These are phyloP conservation scores for Ustilago crameri DNA, from an alignment of 1,284 basidiomycete genomes.

Conservation along the genomic window DNA sequence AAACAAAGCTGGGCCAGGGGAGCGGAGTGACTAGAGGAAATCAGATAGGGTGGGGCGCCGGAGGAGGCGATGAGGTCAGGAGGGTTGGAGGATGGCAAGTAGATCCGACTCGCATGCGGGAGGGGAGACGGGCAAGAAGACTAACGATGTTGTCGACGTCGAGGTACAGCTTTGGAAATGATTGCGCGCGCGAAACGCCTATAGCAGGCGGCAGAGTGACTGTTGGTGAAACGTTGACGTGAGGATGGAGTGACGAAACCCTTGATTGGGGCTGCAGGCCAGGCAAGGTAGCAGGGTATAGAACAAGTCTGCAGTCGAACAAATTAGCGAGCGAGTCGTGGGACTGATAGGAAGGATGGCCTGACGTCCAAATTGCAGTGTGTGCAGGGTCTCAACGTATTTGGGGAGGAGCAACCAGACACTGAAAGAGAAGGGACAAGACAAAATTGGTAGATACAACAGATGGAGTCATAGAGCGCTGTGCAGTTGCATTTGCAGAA, in stretches of 20 bases:
- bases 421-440: too few species aligned
- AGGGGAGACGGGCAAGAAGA: background rate
- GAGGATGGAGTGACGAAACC: constrained; percentile 17
- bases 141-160: constrained; percentile 1
- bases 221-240: background rate
- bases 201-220: constrained; percentile 1
- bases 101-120: background rate
- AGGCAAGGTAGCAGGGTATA: background rate
- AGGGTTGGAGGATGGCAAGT: background rate
- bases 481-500: too few species aligned
- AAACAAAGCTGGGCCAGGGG: background rate
- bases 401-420: too few species aligned
- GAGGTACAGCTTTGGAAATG: background rate
- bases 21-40: background rate
- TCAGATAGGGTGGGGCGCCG: constrained; percentile 1
- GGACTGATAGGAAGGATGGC: too few species aligned
- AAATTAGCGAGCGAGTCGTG: background rate
- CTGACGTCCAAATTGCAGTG: too few species aligned
- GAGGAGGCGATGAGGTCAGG: constrained; percentile 24
- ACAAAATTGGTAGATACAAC: too few species aligned
- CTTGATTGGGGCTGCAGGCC: background rate
- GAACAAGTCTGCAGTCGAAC: constrained; percentile 11
- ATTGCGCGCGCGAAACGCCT: background rate
- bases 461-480: too few species aligned
- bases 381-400: too few species aligned